A percentile compares a stretch with the other conserved stretches of the same genome.
Evolutionary conservation across 2,329 filamentous ascomycete genomes (phyloP).

Genomic region (Diaporthe capsici): DNA sequence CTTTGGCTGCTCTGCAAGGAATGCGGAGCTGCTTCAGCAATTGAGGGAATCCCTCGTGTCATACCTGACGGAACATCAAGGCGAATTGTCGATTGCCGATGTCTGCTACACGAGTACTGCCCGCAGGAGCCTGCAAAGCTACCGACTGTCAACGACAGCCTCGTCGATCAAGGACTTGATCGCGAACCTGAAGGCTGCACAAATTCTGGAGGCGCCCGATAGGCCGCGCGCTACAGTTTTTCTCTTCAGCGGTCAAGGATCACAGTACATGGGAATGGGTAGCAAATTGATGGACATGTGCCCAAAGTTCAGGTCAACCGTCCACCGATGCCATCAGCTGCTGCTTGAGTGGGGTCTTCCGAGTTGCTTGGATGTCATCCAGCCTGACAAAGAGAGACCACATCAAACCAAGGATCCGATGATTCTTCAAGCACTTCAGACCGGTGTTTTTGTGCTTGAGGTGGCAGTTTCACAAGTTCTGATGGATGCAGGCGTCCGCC

Average conservation of each 20-base stretch:
- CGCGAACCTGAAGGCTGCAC: conserved; percentile 35
- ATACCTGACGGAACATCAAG: conserved; percentile 58
- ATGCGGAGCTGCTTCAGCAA: conserved; percentile 46
- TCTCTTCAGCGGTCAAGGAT: conserved; percentile 62
- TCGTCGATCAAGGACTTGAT: conserved; percentile 46
- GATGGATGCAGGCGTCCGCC: conserved; percentile 61
- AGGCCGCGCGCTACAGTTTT: conserved; percentile 52
- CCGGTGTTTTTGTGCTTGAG: conserved; percentile 55
- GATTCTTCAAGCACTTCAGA: conserved; percentile 49
- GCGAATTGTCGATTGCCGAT: conserved; percentile 43
- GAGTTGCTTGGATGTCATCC: conserved; percentile 54
- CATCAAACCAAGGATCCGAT: conserved; percentile 25
- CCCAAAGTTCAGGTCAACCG: background rate
- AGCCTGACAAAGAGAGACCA: conserved; percentile 58
- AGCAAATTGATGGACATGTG: conserved; percentile 42
- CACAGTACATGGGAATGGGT: conserved; percentile 50
- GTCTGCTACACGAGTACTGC: conserved; percentile 70
- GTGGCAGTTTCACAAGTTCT: conserved; percentile 60
- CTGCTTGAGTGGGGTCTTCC: conserved; percentile 47
- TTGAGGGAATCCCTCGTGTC: background rate
- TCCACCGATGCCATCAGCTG: conserved; percentile 38
- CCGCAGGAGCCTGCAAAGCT: conserved; percentile 53
- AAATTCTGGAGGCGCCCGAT: conserved; percentile 44
- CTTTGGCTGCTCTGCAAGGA: conserved; percentile 62
- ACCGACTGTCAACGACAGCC: conserved; percentile 48